A percentile compares a stretch with the other conserved stretches of the same genome.
Conservation (phyloP, 2,329 filamentous ascomycete genomes). For the Xylaria sp. region DNA sequence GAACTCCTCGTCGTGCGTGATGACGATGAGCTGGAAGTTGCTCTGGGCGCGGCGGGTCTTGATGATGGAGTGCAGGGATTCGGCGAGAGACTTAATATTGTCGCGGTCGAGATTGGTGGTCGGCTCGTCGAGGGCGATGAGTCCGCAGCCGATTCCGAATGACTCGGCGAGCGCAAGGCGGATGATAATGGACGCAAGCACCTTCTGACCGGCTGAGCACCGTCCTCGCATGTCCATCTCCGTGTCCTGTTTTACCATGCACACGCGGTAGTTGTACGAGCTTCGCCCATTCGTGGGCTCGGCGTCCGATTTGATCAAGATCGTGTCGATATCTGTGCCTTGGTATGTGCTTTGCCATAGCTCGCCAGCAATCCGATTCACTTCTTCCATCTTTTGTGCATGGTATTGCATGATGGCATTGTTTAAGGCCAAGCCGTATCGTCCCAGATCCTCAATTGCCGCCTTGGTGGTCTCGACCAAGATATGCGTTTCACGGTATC, state of each 20-base stretch:
- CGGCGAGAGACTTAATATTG: slow-evolving; percentile 90
- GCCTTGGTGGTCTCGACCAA: slow-evolving; percentile 92
- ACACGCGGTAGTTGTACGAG: slow-evolving; percentile 95
- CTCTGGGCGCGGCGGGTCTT: slow-evolving; percentile 81
- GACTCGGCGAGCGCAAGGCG: slow-evolving; percentile 95
- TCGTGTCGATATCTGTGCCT: slow-evolving; percentile 96
- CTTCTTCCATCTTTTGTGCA: slow-evolving; percentile 96
- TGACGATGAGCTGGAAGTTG: slow-evolving; percentile 98
- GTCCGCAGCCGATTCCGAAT: slow-evolving; percentile 93
- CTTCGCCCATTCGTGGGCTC: slow-evolving; percentile 79
- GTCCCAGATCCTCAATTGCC: slow-evolving; percentile 87
- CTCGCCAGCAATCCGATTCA: slow-evolving; percentile 93
- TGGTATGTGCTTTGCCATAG: slow-evolving; percentile 98
- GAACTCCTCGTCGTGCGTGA: slow-evolving; percentile 98
- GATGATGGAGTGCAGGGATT: slow-evolving; percentile 89
- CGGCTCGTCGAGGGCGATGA: slow-evolving; percentile 96
- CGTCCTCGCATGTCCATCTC: slow-evolving; percentile 99
- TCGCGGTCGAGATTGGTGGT: slow-evolving; percentile 96
- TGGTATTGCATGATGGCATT: slow-evolving; percentile 98
- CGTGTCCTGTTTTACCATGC: slow-evolving; percentile 96
- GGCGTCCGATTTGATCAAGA: slow-evolving; percentile 91
- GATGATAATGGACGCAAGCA: slow-evolving; percentile 96
- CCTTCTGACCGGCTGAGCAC: slow-evolving; percentile 96
- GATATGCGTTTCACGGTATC: slow-evolving; percentile 89
- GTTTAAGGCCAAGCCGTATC: slow-evolving; percentile 85